These are phyloP conservation scores for Termitomyces sp. DNA, from an alignment of 768 basidiomycete genomes.

Conservation along the genomic window DNA sequence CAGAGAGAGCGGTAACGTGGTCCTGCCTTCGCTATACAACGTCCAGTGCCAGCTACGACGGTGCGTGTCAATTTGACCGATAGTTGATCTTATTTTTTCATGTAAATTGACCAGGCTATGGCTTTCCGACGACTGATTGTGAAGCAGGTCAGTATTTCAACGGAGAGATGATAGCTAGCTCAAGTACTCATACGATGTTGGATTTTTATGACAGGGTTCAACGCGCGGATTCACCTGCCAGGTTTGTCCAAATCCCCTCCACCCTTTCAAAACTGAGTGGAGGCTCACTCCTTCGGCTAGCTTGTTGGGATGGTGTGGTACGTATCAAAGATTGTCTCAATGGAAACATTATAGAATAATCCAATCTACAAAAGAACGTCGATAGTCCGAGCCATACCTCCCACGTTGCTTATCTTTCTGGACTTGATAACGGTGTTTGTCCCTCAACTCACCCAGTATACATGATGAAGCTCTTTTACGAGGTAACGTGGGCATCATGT, in stretches of 20 bases:
- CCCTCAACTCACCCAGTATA: conserved; percentile 32
- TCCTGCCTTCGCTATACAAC: conserved; percentile 35
- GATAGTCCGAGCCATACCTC: conserved; percentile 35
- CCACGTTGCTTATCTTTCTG: conserved; percentile 31
- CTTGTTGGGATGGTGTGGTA: conserved; percentile 39
- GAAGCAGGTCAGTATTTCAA: conserved; percentile 22
- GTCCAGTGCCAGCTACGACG: conserved; percentile 25
- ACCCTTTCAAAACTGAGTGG: background rate
- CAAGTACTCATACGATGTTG: conserved; percentile 1
- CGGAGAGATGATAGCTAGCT: background rate
- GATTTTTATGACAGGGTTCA: conserved; percentile 23
- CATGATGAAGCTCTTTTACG: conserved; percentile 38
- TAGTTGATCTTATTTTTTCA: background rate
- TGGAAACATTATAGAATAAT: background rate
- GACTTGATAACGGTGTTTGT: conserved; percentile 34
- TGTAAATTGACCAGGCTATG: conserved; percentile 20
- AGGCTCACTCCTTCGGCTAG: conserved; percentile 8
- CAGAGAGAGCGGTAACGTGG: conserved; percentile 36
- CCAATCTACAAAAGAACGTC: conserved; percentile 25
- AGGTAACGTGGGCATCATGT: conserved; percentile 19
- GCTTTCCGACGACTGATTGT: conserved; percentile 41
- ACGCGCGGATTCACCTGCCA: conserved; percentile 36
- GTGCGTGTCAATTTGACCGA: conserved; percentile 6
- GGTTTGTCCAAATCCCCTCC: conserved; percentile 4
- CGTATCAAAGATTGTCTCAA: conserved; percentile 2